Conservation (phyloP, 192 early-diverging fungal species). For the Neocallimastix lanati region DNA sequence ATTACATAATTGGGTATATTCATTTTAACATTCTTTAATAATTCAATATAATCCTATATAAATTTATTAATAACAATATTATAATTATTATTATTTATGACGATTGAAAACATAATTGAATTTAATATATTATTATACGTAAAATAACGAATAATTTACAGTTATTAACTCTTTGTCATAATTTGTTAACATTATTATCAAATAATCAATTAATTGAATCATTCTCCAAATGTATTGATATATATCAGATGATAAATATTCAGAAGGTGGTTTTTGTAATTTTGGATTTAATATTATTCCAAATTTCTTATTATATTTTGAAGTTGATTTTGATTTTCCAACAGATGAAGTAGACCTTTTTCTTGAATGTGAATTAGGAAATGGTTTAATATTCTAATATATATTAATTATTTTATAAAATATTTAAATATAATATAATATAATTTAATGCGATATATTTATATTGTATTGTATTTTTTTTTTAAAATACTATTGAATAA, state of each 20-base stretch:
- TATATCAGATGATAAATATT: neutral
- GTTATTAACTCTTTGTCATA: neutral
- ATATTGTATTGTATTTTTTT: too few relatives aligned
- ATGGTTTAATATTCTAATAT: neutral
- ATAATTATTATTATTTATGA: too few relatives aligned
- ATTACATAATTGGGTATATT: neutral
- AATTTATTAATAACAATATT: too few relatives aligned
- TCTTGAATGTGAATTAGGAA: neutral
- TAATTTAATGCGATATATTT: too few relatives aligned
- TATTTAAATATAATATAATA: too few relatives aligned
- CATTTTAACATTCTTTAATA: neutral
- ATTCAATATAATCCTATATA: neutral
- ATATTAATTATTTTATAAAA: too few relatives aligned
- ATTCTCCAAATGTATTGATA: neutral
- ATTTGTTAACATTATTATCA: neutral
- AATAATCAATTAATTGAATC: neutral
- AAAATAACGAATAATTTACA: neutral
- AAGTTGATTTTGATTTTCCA: neutral
- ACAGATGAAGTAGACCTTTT: neutral
- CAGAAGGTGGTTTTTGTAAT: neutral
- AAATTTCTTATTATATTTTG: neutral
- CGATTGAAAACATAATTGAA: too few relatives aligned
- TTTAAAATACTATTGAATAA: too few relatives aligned
- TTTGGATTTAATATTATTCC: neutral
- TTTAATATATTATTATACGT: too few relatives aligned